Evolutionary conservation across 768 basidiomycete genomes (phyloP).

Genomic region (Suillus americanus): DNA sequence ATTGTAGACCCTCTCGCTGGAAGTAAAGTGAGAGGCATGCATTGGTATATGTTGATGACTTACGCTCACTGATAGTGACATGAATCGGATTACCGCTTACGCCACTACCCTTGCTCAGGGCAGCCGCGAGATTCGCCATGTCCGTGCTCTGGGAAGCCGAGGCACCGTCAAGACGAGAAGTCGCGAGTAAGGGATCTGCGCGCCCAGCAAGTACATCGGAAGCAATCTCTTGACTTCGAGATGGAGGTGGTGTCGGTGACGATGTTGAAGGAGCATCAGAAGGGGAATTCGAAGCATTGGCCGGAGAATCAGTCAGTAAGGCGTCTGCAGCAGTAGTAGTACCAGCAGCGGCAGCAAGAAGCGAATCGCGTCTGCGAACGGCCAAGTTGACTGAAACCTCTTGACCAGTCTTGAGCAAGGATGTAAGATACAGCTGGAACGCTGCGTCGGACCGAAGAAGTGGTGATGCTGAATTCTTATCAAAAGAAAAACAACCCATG

Average conservation of each 20-base stretch:
- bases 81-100: slow-evolving; percentile 63
- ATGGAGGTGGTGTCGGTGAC: slow-evolving; percentile 23
- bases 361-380: slow-evolving; percentile 65
- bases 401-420: slow-evolving; percentile 59
- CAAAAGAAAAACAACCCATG: slow-evolving; percentile 4
- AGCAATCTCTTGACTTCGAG: slow-evolving; percentile 44
- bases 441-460: slow-evolving; percentile 68
- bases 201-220: slow-evolving; percentile 37
- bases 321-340: slow-evolving; percentile 13
- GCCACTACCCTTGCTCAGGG: slow-evolving; percentile 42
- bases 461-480: slow-evolving; percentile 66
- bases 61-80: slow-evolving; percentile 82
- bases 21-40: background rate
- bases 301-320: slow-evolving; percentile 9
- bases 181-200: slow-evolving; percentile 7
- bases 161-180: slow-evolving; percentile 2
- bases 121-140: slow-evolving; percentile 42
- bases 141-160: slow-evolving; percentile 24
- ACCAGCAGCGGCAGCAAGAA: slow-evolving; percentile 43
- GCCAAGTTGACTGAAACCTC: slow-evolving; percentile 59
- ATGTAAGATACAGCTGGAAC: slow-evolving; percentile 74
- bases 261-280: slow-evolving; percentile 16
- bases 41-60: slow-evolving; percentile 24
- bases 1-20: slow-evolving; percentile 70
- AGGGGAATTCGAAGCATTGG: slow-evolving; percentile 6